Base-by-base conservation (phyloP, 257 asterid species). In the Osmanthus fragrans region DNA sequence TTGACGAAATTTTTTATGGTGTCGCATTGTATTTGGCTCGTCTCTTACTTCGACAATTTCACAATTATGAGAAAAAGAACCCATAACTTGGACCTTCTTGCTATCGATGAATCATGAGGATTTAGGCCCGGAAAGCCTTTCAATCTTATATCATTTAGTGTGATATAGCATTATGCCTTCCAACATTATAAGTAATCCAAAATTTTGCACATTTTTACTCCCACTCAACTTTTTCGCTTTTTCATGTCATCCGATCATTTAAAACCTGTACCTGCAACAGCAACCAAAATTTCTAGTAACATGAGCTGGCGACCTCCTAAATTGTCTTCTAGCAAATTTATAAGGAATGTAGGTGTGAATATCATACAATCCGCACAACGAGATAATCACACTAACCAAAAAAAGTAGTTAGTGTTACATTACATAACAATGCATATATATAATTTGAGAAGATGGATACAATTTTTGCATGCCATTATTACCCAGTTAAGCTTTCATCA, bases 11-110 rank as follows among this genome's bases (percentile, higher is more conserved):
- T 66, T 76, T 66, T 77, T 79, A 73, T 83, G 69, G 42, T 36
- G 81, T 34, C 54, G 77, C 51, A 69, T 29, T n/a, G 84, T 77
- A 67, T 79, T 79, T 74, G 73, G 73, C 70, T 83, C 93, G 23
- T 92, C 91, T 76, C 83, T 87, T 47, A 76, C 83, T 86, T 92
- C 97, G 6, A 92, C 84, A 77, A 90, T 94, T 87, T 94, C 97
- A 82, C 89, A 88, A 64, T 74, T 84, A 18, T 81, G 84, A 70
- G 82, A 82, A 79, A 84, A 84, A 66, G 96, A 87, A 81, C 87
- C 93, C 98, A 94, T 94, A 25, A 19, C 73, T 70, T 34, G 32
- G 51, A 56, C 51, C 30, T 54, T 25, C 77, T 79, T 39, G 39
- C 34, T 73, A 47, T 23, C 3, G 33, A 74, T 42, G 16, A 70